Percentiles rank a stretch among this genome's conserved stretches.
Evolutionary conservation across 352 stramenopile species (phyloP).

Genomic region (Globisporangium cylindrosporum): DNA sequence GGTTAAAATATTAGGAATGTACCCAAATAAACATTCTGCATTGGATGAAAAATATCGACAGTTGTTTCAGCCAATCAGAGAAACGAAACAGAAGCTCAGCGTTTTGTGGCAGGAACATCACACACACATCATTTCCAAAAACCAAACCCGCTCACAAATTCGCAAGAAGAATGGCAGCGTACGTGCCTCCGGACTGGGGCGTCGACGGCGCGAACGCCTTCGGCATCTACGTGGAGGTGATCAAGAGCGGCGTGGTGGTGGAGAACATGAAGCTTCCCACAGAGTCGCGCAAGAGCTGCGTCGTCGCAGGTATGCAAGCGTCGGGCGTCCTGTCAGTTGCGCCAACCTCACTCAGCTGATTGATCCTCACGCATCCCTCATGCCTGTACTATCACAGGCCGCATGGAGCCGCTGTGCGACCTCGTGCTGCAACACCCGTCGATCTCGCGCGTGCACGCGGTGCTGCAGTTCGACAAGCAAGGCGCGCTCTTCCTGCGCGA

Average conservation of each 20-base stretch:
- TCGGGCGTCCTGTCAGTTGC: not conserved
- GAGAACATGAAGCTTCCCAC: slow-evolving; percentile 41
- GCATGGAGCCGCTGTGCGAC: slow-evolving; percentile 64
- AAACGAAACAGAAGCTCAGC: not conserved
- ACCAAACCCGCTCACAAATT: not conserved
- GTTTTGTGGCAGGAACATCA: not conserved
- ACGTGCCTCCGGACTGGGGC: slow-evolving; percentile 53
- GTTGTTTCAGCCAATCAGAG: not conserved
- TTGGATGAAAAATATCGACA: not conserved
- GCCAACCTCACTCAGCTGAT: not conserved
- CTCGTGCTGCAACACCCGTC: slow-evolving; percentile 71
- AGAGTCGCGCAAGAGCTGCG: slow-evolving; percentile 31
- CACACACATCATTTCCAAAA: not conserved
- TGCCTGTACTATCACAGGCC: slow-evolving; percentile 21
- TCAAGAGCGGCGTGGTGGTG: slow-evolving; percentile 58
- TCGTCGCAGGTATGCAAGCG: slow-evolving; percentile 22
- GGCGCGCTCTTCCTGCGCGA: slow-evolving; percentile 75
- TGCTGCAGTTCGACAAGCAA: slow-evolving; percentile 62
- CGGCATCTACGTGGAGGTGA: slow-evolving; percentile 62
- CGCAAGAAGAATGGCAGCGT: slow-evolving; percentile 24
- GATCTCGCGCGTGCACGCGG: slow-evolving; percentile 73
- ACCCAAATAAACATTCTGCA: not conserved
- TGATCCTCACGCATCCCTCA: not conserved
- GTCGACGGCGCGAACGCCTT: slow-evolving; percentile 42
- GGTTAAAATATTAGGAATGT: not conserved